phyloP scores from a whole-genome alignment of 1,284 basidiomycete species.

The Xerocomus minutiporus region DNA sequence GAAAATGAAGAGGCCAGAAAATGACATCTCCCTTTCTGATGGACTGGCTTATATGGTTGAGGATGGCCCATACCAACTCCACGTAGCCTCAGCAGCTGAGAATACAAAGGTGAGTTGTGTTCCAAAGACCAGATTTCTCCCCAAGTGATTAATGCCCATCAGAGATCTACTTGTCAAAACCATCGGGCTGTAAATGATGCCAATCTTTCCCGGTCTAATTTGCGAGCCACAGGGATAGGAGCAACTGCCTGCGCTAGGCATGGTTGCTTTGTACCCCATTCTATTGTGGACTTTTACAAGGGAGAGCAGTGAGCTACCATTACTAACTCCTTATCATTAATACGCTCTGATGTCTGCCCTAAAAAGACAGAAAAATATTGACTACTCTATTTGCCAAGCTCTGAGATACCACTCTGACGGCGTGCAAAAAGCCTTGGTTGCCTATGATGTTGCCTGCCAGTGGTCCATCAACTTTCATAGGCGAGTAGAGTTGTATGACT shows the following conservation, averaged over 20 bases:
- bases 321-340: too few relatives aligned
- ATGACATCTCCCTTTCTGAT: slow-evolving; percentile 12
- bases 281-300: not conserved
- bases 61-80: slow-evolving; percentile 7
- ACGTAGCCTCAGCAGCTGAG: slow-evolving; percentile 3
- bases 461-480: slow-evolving; percentile 9
- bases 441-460: slow-evolving; percentile 18
- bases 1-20: slow-evolving; percentile 9
- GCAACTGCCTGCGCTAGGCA: slow-evolving; percentile 3
- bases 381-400: slow-evolving; percentile 15
- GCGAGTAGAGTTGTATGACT: not conserved
- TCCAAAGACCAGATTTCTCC: not conserved
- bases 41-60: slow-evolving; percentile 14
- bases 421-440: slow-evolving; percentile 4
- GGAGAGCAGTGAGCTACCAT: not conserved
- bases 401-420: slow-evolving; percentile 5
- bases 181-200: slow-evolving; percentile 14
- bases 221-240: slow-evolving; percentile 1
- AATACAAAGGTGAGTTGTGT: slow-evolving; percentile 5
- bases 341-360: too few relatives aligned
- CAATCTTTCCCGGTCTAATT: slow-evolving; percentile 1
- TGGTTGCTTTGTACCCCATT: slow-evolving; percentile 1
- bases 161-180: slow-evolving; percentile 15
- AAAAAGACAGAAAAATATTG: slow-evolving; percentile 13
- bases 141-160: not conserved